phyloP scores from a whole-genome alignment of 192 early-diverging fungal genomes.

The Entomortierella parvispora region DNA sequence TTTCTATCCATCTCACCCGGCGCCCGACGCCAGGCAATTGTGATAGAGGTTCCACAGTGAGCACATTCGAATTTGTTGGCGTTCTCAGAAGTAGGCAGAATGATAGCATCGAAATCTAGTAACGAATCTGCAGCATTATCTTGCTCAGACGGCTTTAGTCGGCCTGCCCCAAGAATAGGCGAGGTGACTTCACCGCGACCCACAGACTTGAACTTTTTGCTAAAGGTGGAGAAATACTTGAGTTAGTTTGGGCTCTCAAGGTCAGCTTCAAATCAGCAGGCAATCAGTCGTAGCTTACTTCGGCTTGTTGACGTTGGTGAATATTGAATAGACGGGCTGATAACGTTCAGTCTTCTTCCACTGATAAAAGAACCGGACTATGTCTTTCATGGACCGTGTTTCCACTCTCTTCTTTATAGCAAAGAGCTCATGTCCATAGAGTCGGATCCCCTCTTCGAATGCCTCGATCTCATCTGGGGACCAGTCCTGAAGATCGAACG shows the following conservation, averaged over 20 bases:
- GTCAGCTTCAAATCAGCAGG: not conserved
- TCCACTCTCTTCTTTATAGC: constrained; percentile 63
- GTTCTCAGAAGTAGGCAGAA: constrained; percentile 33
- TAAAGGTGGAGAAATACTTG: constrained; percentile 4
- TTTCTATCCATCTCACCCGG: constrained; percentile 54
- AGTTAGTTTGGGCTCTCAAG: too few relatives aligned
- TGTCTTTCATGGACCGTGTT: constrained; percentile 60
- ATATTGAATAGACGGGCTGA: constrained; percentile 68
- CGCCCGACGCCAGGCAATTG: constrained; percentile 49
- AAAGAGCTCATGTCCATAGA: constrained; percentile 74
- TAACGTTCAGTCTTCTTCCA: constrained; percentile 69
- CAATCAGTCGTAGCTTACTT: constrained; percentile 62
- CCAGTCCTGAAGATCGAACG: constrained; percentile 68
- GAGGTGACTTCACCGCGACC: constrained; percentile 32
- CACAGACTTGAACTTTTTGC: constrained; percentile 58
- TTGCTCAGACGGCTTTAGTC: constrained; percentile 34
- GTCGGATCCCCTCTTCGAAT: constrained; percentile 71
- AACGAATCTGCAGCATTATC: constrained; percentile 26
- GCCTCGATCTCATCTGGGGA: constrained; percentile 54
- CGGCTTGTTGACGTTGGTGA: constrained; percentile 66
- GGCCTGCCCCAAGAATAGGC: constrained; percentile 20
- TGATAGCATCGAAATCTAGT: constrained; percentile 45
- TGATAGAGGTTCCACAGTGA: constrained; percentile 52
- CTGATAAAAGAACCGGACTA: constrained; percentile 70
- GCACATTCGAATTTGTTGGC: constrained; percentile 43